Conservation (phyloP, 441 rosid species). For the Corymbia citriodora region DNA sequence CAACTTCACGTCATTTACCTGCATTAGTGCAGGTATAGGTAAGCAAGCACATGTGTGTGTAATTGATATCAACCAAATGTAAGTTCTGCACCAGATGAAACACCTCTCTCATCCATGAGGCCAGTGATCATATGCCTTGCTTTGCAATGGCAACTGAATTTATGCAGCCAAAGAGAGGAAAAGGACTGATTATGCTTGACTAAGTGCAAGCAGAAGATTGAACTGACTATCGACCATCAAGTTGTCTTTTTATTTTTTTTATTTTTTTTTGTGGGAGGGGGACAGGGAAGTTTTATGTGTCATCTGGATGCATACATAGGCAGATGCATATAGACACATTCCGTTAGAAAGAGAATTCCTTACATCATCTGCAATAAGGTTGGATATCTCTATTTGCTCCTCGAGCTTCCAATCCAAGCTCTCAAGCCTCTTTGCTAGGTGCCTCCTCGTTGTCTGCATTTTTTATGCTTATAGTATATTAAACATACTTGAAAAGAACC, state of each 20-base stretch:
- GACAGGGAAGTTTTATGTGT: not conserved
- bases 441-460: conserved; percentile 73
- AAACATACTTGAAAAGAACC: not conserved
- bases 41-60: not conserved
- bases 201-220: not conserved
- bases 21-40: conserved; percentile 10
- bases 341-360: not conserved
- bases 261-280: fast-evolving
- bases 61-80: not conserved
- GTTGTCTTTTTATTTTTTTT: not conserved
- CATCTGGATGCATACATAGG: not conserved
- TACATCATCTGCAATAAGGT: conserved; percentile 67
- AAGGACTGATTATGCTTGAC: not conserved
- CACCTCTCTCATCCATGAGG: not conserved
- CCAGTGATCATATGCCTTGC: not conserved
- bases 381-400: conserved; percentile 68
- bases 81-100: not conserved
- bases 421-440: conserved; percentile 62
- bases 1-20: conserved; percentile 68
- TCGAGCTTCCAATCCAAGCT: conserved; percentile 82
- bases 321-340: not conserved
- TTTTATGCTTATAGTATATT: not conserved
- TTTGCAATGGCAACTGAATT: not conserved
- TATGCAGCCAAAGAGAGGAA: not conserved
- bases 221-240: not conserved